A percentile compares a stretch with the other conserved stretches of the same genome.
Evolutionary conservation across 2,329 filamentous ascomycete species (phyloP).

Genomic region (Aspergillus luchuensis): DNA sequence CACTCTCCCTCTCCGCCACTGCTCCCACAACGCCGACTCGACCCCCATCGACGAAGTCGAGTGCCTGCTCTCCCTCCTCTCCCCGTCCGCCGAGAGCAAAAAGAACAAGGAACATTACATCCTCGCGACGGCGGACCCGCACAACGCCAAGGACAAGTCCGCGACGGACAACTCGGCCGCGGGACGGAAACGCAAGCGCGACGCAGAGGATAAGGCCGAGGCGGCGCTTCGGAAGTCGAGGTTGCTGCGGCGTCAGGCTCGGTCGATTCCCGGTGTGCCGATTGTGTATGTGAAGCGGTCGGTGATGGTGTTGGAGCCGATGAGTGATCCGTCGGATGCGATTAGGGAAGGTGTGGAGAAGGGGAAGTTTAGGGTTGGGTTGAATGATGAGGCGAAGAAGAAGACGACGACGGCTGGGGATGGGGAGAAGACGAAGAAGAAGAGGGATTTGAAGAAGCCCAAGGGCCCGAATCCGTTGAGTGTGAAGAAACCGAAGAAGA

Average conservation of each 20-base stretch:
- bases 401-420: constrained; percentile 29
- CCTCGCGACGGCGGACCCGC: constrained; percentile 47
- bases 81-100: constrained; percentile 39
- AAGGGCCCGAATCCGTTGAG: constrained; percentile 53
- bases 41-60: constrained; percentile 47
- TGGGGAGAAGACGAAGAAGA: constrained; percentile 37
- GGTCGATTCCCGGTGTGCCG: constrained; percentile 51
- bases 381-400: constrained; percentile 38
- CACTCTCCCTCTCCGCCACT: constrained; percentile 49
- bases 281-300: constrained; percentile 55
- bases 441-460: constrained; percentile 37
- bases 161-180: constrained; percentile 11
- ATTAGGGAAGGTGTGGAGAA: constrained; percentile 48
- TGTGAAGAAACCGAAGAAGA: constrained; percentile 50
- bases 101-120: constrained; percentile 54
- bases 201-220: constrained; percentile 35
- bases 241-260: constrained; percentile 41
- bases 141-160: constrained; percentile 26
- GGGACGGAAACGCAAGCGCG: constrained; percentile 37
- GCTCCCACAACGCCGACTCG: constrained; percentile 48
- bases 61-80: constrained; percentile 49
- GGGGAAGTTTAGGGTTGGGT: constrained; percentile 49
- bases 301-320: constrained; percentile 53
- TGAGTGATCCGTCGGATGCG: constrained; percentile 47
- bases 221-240: constrained; percentile 35